Evolutionary conservation across 2,329 filamentous ascomycete genomes (phyloP).

Genomic region (Venturia pyrina): DNA sequence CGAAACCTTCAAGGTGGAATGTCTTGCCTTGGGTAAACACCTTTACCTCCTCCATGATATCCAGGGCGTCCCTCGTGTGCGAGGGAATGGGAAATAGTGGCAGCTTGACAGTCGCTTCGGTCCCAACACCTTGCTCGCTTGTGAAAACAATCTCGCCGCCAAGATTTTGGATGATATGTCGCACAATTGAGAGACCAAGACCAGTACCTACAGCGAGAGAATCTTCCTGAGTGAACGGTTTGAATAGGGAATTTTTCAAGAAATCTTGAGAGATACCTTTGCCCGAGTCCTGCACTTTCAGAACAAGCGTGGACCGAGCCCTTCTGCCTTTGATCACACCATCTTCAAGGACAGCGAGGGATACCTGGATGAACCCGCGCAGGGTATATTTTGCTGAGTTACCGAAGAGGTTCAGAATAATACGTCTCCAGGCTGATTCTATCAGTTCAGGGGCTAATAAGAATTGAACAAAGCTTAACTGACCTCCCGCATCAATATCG

Average conservation of each 20-base stretch:
- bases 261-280: constrained; percentile 10
- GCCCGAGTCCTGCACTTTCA: constrained; percentile 10
- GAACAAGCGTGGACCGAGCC: not conserved
- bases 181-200: constrained; percentile 8
- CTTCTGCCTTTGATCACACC: not conserved
- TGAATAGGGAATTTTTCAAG: constrained; percentile 8
- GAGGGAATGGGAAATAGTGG: not conserved
- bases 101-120: not conserved
- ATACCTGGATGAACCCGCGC: constrained; percentile 19
- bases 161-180: constrained; percentile 4
- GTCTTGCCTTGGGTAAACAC: not conserved
- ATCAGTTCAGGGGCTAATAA: not conserved
- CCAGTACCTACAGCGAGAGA: constrained; percentile 10
- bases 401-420: constrained; percentile 9
- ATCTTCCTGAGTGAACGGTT: constrained; percentile 11
- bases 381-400: constrained; percentile 14
- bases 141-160: constrained; percentile 7
- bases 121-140: constrained; percentile 6
- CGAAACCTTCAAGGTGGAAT: constrained; percentile 1
- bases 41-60: not conserved
- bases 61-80: not conserved
- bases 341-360: constrained; percentile 16
- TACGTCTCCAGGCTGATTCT: constrained; percentile 4
- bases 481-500: constrained; percentile 41
- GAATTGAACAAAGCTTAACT: not conserved